Base-by-base conservation (phyloP, 306 rosid genomes). In the Rosa multiflora region DNA sequence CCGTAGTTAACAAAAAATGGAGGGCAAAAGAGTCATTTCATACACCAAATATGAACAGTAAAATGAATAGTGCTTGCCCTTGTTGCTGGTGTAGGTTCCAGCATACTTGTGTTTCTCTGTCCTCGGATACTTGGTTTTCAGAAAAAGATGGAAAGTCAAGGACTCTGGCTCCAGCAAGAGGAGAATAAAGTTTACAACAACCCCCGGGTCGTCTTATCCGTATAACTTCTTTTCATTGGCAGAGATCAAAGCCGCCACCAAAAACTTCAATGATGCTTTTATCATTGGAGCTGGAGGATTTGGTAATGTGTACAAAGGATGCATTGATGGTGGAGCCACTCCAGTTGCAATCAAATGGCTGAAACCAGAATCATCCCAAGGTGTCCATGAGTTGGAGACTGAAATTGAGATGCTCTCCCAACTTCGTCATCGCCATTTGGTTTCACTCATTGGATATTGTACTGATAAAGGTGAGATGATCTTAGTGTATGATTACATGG, bases 241-340 rank as follows among this genome's bases (percentile, higher is more conserved):
- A 0, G 87, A 81, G 55, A 83, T 86, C 58, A 76, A n/a, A 79
- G 79, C 80, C 0, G 85, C 82, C 35, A 83, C 89, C 6, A 76
- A 86, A 64, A 67, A 61, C 53, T 85, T 85, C n/a, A 73, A 70
- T 0, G 37, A 32, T 4, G 12, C n/a, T 5, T 70, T 62, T 1
- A n/a, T n/a, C n/a, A 29, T 85, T 1, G 85, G 88, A 0, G 44
- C 5, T 5, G 86, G 83, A 61, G 74, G 83, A 6, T 83, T 83
- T 43, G 83, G 86, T 1, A 59, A 62, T 14, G 79, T 83, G 10
- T 80, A 80, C 55, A 73, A 23, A 39, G 78, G 61, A 4, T 47
- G 13, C 13, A 12, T 80, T 3, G 74, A 83, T 8, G 23, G 32
- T 0, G 81, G 76, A 53, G n/a, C 74, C 5, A 75, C 58, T 4